These are phyloP conservation scores for Trichomonascaceae sp. DNA, from an alignment of 1,139 yeast genomes.

Conservation along the genomic window DNA sequence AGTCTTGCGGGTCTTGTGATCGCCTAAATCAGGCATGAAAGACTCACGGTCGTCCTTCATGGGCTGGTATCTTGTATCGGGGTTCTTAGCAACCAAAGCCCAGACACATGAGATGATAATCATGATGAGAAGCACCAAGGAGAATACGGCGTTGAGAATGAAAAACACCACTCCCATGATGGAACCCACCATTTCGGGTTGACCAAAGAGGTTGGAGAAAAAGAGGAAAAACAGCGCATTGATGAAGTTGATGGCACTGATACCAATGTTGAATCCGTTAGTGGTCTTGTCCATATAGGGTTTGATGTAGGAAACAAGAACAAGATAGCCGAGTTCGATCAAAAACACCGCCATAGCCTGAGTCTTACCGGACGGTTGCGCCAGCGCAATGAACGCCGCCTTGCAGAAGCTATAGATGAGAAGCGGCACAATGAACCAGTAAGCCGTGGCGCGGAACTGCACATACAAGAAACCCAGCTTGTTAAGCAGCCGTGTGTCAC, in stretches of 20 bases:
- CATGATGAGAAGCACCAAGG: slow-evolving; percentile 67
- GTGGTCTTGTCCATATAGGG: slow-evolving; percentile 95
- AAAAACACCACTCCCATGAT: slow-evolving; percentile 91
- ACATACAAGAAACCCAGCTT: slow-evolving; percentile 88
- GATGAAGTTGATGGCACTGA: slow-evolving; percentile 63
- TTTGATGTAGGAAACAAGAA: slow-evolving; percentile 50
- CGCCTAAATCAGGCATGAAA: slow-evolving; percentile 49
- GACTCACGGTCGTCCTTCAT: slow-evolving; percentile 95
- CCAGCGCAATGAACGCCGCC: slow-evolving; percentile 73
- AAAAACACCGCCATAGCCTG: slow-evolving; percentile 69
- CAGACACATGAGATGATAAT: slow-evolving; percentile 77
- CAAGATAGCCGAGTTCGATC: slow-evolving; percentile 59
- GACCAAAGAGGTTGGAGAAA: slow-evolving; percentile 72
- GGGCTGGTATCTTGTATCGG: slow-evolving; percentile 92
- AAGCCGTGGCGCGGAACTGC: slow-evolving; percentile 78
- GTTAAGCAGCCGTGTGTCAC: slow-evolving; percentile 69
- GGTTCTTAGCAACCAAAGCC: slow-evolving; percentile 79
- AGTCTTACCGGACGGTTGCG: slow-evolving; percentile 66
- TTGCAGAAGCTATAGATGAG: slow-evolving; percentile 57
- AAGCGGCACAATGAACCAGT: slow-evolving; percentile 63
- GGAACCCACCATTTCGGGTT: slow-evolving; percentile 78
- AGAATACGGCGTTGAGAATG: slow-evolving; percentile 78
- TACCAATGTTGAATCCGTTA: slow-evolving; percentile 78
- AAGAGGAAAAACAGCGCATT: slow-evolving; percentile 80
- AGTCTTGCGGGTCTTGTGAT: slow-evolving; percentile 28